Conservation (phyloP, 306 rosid species). For the Vigna radiata region DNA sequence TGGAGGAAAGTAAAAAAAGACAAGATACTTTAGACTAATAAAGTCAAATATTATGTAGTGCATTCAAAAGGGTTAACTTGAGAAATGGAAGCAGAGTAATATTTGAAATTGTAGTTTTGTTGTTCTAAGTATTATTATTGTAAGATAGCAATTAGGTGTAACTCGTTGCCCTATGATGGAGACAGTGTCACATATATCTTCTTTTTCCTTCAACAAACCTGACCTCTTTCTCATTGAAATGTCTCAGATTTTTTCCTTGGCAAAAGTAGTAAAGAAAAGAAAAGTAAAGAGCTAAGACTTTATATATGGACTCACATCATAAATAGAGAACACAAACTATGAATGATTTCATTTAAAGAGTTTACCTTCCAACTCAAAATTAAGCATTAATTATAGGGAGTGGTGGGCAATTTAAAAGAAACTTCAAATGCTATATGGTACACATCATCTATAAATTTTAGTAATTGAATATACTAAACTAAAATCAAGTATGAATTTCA, state of each 20-base stretch:
- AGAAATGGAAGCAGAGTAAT: neutral
- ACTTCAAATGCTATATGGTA: too few species aligned
- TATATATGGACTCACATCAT: neutral
- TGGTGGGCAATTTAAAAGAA: neutral
- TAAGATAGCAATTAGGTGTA: too few species aligned
- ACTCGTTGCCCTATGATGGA: too few species aligned
- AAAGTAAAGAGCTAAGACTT: neutral
- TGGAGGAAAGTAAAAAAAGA: constrained; percentile 7
- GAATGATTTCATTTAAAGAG: neutral
- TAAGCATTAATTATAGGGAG: neutral
- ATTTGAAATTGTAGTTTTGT: neutral
- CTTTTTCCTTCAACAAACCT: neutral
- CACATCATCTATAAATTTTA: neutral
- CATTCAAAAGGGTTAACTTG: too few species aligned
- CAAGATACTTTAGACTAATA: too few species aligned
- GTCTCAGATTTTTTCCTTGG: neutral
- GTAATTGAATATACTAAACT: too few species aligned
- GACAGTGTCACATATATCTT: neutral
- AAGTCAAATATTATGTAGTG: neutral
- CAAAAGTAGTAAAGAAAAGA: neutral
- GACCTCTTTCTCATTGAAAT: too few species aligned
- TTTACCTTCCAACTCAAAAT: neutral
- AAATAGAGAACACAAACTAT: neutral
- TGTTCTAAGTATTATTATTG: too few species aligned
- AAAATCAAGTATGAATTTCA: too few species aligned